Conservation (phyloP, 2,329 filamentous ascomycete species). For the Exserohilum turcica region DNA sequence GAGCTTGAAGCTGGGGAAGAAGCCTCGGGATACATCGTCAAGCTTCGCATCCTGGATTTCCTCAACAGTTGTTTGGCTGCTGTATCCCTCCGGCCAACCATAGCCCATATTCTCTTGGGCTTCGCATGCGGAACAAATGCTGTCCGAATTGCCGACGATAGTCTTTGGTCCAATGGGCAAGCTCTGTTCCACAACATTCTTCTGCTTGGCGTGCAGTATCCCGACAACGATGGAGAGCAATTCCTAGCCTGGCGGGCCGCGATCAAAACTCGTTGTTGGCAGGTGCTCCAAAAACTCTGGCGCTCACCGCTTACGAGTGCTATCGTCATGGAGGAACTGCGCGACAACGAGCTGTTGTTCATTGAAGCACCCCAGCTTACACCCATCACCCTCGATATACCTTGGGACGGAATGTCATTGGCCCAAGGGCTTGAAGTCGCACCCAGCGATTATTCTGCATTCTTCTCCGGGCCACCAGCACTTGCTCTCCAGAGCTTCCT, state of each 20-base stretch:
- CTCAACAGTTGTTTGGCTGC: conserved; percentile 78
- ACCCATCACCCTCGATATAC: conserved; percentile 69
- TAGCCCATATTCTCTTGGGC: conserved; percentile 88
- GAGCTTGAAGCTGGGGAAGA: conserved; percentile 74
- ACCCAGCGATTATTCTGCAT: conserved; percentile 56
- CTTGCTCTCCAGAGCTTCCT: conserved; percentile 78
- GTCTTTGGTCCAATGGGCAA: conserved; percentile 71
- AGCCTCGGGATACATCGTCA: conserved; percentile 77
- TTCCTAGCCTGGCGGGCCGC: conserved; percentile 50
- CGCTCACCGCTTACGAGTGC: conserved; percentile 76
- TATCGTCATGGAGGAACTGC: conserved; percentile 78
- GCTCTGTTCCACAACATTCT: conserved; percentile 87
- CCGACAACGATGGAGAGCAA: conserved; percentile 60
- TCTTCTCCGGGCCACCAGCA: conserved; percentile 71
- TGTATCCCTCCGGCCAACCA: conserved; percentile 76
- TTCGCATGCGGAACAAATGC: conserved; percentile 77
- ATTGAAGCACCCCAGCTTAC: conserved; percentile 73
- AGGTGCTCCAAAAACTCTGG: conserved; percentile 81
- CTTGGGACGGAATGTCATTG: conserved; percentile 74
- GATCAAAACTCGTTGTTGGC: conserved; percentile 53
- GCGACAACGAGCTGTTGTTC: conserved; percentile 79
- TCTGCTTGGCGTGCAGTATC: conserved; percentile 70
- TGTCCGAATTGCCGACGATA: conserved; percentile 69
- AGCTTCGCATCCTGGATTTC: conserved; percentile 84
- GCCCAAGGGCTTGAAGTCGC: conserved; percentile 47